phyloP scores from a whole-genome alignment of 2,329 filamentous ascomycete genomes.

The Lecanoromycetidae sp. region DNA sequence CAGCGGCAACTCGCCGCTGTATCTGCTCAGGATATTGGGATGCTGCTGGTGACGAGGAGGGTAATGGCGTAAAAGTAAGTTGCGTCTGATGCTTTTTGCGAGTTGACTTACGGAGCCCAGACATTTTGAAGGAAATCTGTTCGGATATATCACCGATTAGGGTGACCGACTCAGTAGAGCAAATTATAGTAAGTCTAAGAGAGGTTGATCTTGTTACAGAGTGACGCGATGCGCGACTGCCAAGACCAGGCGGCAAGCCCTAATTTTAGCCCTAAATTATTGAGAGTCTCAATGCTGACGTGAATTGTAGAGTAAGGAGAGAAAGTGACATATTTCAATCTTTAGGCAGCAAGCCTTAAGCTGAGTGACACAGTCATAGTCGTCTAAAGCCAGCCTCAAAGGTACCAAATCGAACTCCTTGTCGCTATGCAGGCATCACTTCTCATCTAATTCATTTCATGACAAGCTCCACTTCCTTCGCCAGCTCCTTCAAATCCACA shows the following conservation, averaged over 20 bases:
- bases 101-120: background rate
- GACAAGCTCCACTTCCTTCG: constrained; percentile 20
- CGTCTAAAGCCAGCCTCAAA: no score
- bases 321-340: no score
- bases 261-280: background rate
- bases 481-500: constrained; percentile 23
- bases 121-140: background rate
- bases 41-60: constrained; percentile 15
- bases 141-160: no score
- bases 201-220: no score
- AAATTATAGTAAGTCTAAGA: no score
- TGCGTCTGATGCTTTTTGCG: constrained; percentile 22
- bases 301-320: no score
- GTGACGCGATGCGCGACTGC: constrained; percentile 2
- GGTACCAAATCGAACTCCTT: no score
- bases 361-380: background rate
- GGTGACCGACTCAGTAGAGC: background rate
- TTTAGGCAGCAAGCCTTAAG: background rate
- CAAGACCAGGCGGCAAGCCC: background rate
- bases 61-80: constrained; percentile 20
- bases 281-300: background rate
- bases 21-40: constrained; percentile 9
- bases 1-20: constrained; percentile 11
- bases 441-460: background rate
- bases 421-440: background rate